These are phyloP conservation scores for Noccaea caerulescens DNA, from an alignment of 345 rosid genomes.

Conservation along the genomic window DNA sequence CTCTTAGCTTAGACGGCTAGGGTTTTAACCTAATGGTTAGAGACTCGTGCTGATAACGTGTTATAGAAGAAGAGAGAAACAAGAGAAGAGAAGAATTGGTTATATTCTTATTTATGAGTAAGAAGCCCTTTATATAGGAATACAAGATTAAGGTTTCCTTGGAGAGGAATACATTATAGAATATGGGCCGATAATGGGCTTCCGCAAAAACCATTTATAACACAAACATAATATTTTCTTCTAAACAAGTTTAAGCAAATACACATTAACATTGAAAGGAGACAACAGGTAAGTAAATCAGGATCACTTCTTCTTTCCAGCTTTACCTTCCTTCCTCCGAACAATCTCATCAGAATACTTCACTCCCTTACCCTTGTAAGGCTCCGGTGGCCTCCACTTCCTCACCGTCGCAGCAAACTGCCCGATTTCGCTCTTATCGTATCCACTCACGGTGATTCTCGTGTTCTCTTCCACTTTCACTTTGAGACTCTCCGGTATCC, in stretches of 20 bases:
- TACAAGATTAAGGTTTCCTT: too few species aligned
- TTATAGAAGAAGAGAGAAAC: too few species aligned
- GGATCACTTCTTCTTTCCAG: conserved; percentile 88
- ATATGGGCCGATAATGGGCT: too few species aligned
- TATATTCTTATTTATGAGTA: too few species aligned
- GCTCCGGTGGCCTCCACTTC: conserved; percentile 98
- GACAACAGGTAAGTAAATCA: conserved; percentile 8
- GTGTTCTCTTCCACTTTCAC: conserved; percentile 93
- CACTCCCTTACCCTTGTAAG: conserved; percentile 96
- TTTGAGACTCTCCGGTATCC: conserved; percentile 66
- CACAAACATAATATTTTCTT: conserved; percentile 20
- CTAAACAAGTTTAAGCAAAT: conserved; percentile 22
- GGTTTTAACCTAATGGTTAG: too few species aligned
- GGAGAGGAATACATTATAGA: too few species aligned
- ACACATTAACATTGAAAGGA: conserved; percentile 20
- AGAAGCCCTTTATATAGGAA: too few species aligned
- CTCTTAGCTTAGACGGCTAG: too few species aligned
- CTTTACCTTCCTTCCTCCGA: conserved; percentile 91
- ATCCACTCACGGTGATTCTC: conserved; percentile 73
- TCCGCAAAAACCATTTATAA: too few species aligned
- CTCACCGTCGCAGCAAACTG: conserved; percentile 89
- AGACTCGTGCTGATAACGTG: too few species aligned
- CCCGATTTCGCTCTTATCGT: conserved; percentile 71
- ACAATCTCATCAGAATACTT: conserved; percentile 81
- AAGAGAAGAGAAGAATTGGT: too few species aligned